Evolutionary conservation across 1,284 basidiomycete genomes (phyloP).

Genomic region (Bondarzewia mesenterica): DNA sequence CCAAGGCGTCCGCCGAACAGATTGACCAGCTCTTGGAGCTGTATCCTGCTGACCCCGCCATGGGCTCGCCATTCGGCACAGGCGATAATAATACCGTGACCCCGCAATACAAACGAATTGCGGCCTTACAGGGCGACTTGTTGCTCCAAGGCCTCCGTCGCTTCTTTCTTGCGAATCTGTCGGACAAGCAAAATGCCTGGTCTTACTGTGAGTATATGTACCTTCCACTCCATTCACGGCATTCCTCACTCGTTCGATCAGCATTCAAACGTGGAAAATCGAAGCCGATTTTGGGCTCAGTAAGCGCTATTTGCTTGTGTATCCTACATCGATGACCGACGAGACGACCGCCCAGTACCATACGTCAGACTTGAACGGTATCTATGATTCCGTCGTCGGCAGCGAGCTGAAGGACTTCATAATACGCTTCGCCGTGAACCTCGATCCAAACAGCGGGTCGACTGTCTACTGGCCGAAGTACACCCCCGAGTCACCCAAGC

Average conservation of each 20-base stretch:
- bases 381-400: slow-evolving; percentile 2
- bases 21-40: slow-evolving; percentile 24
- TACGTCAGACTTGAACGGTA: slow-evolving; percentile 30
- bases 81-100: slow-evolving; percentile 34
- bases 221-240: not conserved
- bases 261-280: slow-evolving; percentile 12
- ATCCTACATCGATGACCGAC: not conserved
- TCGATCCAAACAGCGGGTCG: slow-evolving; percentile 38
- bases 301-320: not conserved
- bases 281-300: slow-evolving; percentile 10
- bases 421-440: slow-evolving; percentile 27
- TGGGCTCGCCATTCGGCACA: slow-evolving; percentile 49
- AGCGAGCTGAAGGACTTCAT: slow-evolving; percentile 18
- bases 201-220: slow-evolving; percentile 10
- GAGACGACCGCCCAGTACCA: slow-evolving; percentile 20
- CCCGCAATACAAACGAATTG: slow-evolving; percentile 32
- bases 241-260: no score
- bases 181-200: slow-evolving; percentile 10
- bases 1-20: slow-evolving; percentile 19
- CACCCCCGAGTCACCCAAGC: slow-evolving; percentile 24
- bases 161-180: slow-evolving; percentile 9
- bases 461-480: slow-evolving; percentile 41
- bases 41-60: slow-evolving; percentile 34
- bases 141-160: slow-evolving; percentile 16
- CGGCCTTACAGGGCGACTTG: slow-evolving; percentile 21